phyloP scores from a whole-genome alignment of 139 green algal species.

The Mesotaenium endlicherianum region DNA sequence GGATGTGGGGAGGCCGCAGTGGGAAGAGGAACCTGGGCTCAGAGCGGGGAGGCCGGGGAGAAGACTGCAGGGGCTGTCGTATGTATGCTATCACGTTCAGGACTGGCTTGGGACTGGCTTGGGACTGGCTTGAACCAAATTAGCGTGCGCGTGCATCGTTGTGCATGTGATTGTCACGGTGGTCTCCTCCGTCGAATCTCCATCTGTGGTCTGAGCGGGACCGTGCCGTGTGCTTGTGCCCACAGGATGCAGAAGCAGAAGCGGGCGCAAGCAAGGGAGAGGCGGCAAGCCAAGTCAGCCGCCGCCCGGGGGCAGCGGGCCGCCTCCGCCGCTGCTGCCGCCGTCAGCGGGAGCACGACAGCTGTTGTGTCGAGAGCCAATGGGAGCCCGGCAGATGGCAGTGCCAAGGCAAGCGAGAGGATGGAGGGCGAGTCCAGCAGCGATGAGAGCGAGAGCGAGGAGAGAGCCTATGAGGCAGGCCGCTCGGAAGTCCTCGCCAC shows the following conservation, averaged over 20 bases:
- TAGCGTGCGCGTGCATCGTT: too few species aligned
- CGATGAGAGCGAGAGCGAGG: constrained; percentile 64
- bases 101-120: too few species aligned
- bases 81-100: too few species aligned
- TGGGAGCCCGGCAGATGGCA: background rate
- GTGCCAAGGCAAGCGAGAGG: background rate
- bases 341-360: background rate
- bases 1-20: too few species aligned
- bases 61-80: too few species aligned
- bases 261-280: constrained; percentile 19
- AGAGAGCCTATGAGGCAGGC: constrained; percentile 55
- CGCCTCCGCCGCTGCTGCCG: background rate
- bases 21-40: too few species aligned
- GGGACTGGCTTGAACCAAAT: too few species aligned
- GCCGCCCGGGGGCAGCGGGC: background rate
- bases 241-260: constrained; percentile 9
- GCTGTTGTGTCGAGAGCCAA: background rate
- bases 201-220: too few species aligned
- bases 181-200: too few species aligned
- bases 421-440: constrained; percentile 54
- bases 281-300: constrained; percentile 1
- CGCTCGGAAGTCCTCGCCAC: constrained; percentile 65
- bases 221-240: constrained; percentile 8
- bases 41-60: too few species aligned
- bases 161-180: too few species aligned